phyloP scores from a whole-genome alignment of 2,329 filamentous ascomycete species.

The Simplicillium sp. region DNA sequence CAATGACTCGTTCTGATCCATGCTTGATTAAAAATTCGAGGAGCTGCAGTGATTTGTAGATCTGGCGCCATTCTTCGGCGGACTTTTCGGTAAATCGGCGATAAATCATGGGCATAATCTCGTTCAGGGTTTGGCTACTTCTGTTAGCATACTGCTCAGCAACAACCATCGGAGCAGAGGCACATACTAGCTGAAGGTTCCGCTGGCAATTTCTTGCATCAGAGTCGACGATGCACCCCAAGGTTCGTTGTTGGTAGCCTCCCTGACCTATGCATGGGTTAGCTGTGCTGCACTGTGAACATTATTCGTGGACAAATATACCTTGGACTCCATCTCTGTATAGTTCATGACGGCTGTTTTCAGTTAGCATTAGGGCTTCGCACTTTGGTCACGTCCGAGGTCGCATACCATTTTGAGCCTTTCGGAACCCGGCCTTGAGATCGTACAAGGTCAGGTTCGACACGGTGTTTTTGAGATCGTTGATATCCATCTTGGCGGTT shows the following conservation, averaged over 20 bases:
- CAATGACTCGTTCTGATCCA: conserved; percentile 92
- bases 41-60: conserved; percentile 95
- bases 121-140: conserved; percentile 82
- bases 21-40: conserved; percentile 98
- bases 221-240: conserved; percentile 79
- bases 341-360: conserved; percentile 87
- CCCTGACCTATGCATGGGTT: conserved; percentile 58
- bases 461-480: conserved; percentile 75
- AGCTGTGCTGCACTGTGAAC: conserved; percentile 3
- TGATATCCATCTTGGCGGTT: conserved; percentile 64
- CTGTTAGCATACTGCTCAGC: conserved; percentile 10
- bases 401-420: conserved; percentile 85
- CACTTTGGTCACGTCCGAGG: conserved; percentile 4
- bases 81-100: conserved; percentile 97
- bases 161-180: no score
- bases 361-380: conserved; percentile 16
- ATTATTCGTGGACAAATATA: conserved; percentile 16
- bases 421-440: conserved; percentile 86
- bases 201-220: conserved; percentile 98
- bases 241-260: conserved; percentile 98
- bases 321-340: conserved; percentile 80
- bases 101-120: conserved; percentile 99
- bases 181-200: conserved; percentile 91
- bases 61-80: conserved; percentile 97
- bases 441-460: conserved; percentile 91